Conservation (phyloP, 225 moss, liverwort and hornwort species). For the Sphagnum contortum region DNA sequence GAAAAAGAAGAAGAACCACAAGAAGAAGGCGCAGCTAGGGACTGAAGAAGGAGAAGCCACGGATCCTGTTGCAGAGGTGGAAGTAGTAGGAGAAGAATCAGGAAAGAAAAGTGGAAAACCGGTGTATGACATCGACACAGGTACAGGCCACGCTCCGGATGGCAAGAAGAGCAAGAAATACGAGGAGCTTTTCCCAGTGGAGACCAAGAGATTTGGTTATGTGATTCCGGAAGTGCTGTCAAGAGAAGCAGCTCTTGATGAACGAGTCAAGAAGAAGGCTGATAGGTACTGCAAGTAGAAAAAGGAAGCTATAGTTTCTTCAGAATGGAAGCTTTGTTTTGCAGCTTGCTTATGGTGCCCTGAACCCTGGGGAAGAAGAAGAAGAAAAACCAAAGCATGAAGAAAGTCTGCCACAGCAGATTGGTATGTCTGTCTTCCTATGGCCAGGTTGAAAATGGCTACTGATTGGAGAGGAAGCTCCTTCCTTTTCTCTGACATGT, state of each 20-base stretch:
- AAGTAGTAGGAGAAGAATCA: constrained; percentile 3
- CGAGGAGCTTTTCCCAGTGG: constrained; percentile 97
- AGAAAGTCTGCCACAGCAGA: too few relatives aligned
- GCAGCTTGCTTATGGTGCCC: too few relatives aligned
- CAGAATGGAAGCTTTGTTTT: too few relatives aligned
- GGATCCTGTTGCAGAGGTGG: constrained; percentile 4
- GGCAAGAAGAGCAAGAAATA: constrained; percentile 99
- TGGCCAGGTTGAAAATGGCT: too few relatives aligned
- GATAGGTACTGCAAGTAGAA: constrained; percentile 94
- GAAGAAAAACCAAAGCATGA: too few relatives aligned
- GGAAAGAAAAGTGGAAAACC: constrained; percentile 7
- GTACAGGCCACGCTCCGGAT: constrained; percentile 97
- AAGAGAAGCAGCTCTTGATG: constrained; percentile 77
- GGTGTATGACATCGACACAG: constrained; percentile 56
- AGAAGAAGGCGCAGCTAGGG: constrained; percentile 14
- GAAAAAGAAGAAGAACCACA: constrained; percentile 27
- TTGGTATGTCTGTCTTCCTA: too few relatives aligned
- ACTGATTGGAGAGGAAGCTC: too few relatives aligned
- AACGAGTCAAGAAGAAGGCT: constrained; percentile 94
- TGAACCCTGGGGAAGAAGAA: too few relatives aligned
- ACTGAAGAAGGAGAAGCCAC: constrained; percentile 14
- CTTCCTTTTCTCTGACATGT: too few relatives aligned
- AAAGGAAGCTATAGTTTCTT: too few relatives aligned
- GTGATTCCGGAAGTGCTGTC: constrained; percentile 54
- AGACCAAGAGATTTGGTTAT: constrained; percentile 79